phyloP scores from a whole-genome alignment of 2,329 filamentous ascomycete genomes.

The Arthrobotrys entomopaga region DNA sequence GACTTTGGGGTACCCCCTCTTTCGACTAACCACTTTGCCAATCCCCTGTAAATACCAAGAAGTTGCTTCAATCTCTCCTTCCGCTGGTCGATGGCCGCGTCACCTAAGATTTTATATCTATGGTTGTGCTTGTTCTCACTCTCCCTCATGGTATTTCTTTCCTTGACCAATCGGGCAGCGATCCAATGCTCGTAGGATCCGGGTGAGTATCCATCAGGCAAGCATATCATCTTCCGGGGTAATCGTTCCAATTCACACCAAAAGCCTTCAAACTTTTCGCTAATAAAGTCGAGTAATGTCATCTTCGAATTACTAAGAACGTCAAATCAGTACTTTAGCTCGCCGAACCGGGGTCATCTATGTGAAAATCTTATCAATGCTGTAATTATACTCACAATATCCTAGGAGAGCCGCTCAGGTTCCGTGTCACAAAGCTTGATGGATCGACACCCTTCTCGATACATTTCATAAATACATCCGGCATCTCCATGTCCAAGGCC shows the following conservation, averaged over 20 bases:
- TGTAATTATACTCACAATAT: too few relatives aligned
- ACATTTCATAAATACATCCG: conserved; percentile 68
- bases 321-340: not conserved
- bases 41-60: not conserved
- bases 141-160: not conserved
- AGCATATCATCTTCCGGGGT: not conserved
- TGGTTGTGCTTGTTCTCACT: not conserved
- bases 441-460: conserved; percentile 73
- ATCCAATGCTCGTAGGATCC: not conserved
- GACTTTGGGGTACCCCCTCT: not conserved
- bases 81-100: not conserved
- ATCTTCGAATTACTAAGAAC: not conserved
- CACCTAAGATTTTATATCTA: not conserved
- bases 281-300: not conserved
- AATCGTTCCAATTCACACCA: not conserved
- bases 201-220: not conserved
- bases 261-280: not conserved
- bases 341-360: too few relatives aligned
- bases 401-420: not conserved
- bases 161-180: not conserved
- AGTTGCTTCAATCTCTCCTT: not conserved
- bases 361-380: too few relatives aligned
- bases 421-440: not conserved
- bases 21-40: not conserved
- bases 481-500: conserved; percentile 68